phyloP scores from a whole-genome alignment of 2,329 filamentous ascomycete species.

The Madurella fahalii region DNA sequence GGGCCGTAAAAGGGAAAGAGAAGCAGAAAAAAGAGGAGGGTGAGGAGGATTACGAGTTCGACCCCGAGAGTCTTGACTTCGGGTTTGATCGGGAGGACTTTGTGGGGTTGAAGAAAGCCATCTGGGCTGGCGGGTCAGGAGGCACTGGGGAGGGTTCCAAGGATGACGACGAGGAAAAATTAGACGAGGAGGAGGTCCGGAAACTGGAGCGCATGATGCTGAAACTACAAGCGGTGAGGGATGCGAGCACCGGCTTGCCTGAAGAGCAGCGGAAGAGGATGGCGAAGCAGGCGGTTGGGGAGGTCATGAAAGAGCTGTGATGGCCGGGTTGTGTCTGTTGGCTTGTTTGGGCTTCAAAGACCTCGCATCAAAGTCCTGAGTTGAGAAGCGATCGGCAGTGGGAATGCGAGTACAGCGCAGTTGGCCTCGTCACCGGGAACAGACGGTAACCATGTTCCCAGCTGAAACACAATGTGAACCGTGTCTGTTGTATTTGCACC shows the following conservation, averaged over 20 bases:
- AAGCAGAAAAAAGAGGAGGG: constrained; percentile 15
- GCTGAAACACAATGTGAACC: too few species aligned
- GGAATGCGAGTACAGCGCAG: too few species aligned
- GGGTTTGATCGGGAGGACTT: constrained; percentile 52
- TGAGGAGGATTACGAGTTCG: constrained; percentile 34
- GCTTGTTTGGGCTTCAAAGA: too few species aligned
- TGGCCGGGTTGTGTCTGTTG: background rate
- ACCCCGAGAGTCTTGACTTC: constrained; percentile 49
- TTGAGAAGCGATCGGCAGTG: too few species aligned
- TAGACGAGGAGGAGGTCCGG: constrained; percentile 50
- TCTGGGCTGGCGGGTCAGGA: constrained; percentile 39
- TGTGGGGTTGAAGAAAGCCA: constrained; percentile 48
- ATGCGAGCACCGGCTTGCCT: constrained; percentile 55
- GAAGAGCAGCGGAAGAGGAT: constrained; percentile 58
- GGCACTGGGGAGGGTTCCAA: constrained; percentile 24
- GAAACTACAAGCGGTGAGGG: constrained; percentile 58
- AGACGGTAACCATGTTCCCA: too few species aligned
- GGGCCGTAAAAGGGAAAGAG: constrained; percentile 21
- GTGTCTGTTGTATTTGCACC: too few species aligned
- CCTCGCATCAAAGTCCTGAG: too few species aligned
- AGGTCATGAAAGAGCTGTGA: constrained; percentile 58
- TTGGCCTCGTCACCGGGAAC: too few species aligned
- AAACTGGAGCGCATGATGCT: constrained; percentile 61
- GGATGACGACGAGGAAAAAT: constrained; percentile 33
- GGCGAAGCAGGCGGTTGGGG: constrained; percentile 57